Percentiles rank a stretch among this genome's conserved stretches.
Conservation (phyloP, 2,329 filamentous ascomycete species). For the Talaromyces sp. region DNA sequence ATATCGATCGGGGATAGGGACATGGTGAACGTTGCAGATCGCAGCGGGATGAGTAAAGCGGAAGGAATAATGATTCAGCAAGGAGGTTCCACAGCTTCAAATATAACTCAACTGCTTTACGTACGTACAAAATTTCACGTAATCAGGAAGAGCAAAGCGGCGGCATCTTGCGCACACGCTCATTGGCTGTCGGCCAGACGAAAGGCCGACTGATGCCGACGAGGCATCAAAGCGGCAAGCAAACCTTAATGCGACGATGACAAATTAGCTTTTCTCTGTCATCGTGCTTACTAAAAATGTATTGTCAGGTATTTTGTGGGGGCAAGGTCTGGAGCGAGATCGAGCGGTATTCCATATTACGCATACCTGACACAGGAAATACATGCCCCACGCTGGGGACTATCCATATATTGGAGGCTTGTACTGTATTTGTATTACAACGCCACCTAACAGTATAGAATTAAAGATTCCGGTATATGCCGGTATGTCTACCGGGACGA, state of each 20-base stretch:
- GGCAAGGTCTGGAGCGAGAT: too few species aligned
- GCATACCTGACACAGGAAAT: too few species aligned
- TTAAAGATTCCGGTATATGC: too few species aligned
- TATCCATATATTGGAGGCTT: too few species aligned
- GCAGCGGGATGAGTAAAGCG: not conserved
- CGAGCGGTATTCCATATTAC: too few species aligned
- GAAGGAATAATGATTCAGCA: not conserved
- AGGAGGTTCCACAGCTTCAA: not conserved
- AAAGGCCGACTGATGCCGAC: too few species aligned
- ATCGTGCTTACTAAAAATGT: not conserved
- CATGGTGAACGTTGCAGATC: not conserved
- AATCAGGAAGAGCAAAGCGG: not conserved
- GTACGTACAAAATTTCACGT: not conserved
- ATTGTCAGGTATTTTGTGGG: not conserved
- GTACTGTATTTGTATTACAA: too few species aligned
- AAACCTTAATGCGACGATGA: not conserved
- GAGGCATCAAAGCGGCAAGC: not conserved
- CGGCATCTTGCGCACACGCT: too few species aligned
- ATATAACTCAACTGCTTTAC: not conserved
- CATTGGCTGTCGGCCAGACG: too few species aligned
- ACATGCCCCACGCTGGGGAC: too few species aligned
- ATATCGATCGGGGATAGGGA: constrained; percentile 1
- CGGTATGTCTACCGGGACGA: too few species aligned
- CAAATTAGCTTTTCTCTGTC: not conserved
- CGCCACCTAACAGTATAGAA: too few species aligned